Percentiles rank a stretch among this genome's conserved stretches.
These are phyloP conservation scores for Maudiozyma serrabonitensis DNA, from an alignment of 805 yeast genomes.

Conservation along the genomic window DNA sequence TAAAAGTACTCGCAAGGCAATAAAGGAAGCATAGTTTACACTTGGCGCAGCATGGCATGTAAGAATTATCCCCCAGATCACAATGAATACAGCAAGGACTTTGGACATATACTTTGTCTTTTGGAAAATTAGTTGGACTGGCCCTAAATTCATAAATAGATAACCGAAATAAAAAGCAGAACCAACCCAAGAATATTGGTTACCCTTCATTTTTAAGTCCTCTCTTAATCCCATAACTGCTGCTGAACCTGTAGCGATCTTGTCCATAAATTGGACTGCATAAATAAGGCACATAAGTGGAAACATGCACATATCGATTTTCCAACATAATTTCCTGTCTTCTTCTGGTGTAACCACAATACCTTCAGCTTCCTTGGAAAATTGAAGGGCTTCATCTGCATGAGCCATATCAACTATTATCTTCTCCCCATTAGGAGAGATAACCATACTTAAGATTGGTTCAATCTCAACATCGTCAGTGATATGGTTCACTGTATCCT, in stretches of 20 bases:
- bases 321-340: conserved; percentile 33
- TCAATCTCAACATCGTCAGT: background rate
- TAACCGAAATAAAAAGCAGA: conserved; percentile 59
- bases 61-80: conserved; percentile 56
- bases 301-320: conserved; percentile 41
- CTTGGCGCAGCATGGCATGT: conserved; percentile 42
- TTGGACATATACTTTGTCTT: conserved; percentile 45
- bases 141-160: conserved; percentile 40
- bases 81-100: conserved; percentile 37
- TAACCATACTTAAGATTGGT: conserved; percentile 8
- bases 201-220: conserved; percentile 37
- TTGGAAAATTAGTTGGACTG: conserved; percentile 33
- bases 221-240: conserved; percentile 42
- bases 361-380: conserved; percentile 30
- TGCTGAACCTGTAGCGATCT: conserved; percentile 41
- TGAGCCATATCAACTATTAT: conserved; percentile 30
- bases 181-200: conserved; percentile 45
- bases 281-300: conserved; percentile 43
- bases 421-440: conserved; percentile 22
- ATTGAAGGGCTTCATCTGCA: conserved; percentile 39
- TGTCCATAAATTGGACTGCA: conserved; percentile 52
- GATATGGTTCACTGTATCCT: background rate
- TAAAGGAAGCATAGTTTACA: conserved; percentile 35
- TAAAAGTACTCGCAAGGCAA: conserved; percentile 39
- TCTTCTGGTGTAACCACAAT: conserved; percentile 26